Base-by-base conservation (phyloP, 2,329 filamentous ascomycete species). In the Microcyclospora tardicrescens region DNA sequence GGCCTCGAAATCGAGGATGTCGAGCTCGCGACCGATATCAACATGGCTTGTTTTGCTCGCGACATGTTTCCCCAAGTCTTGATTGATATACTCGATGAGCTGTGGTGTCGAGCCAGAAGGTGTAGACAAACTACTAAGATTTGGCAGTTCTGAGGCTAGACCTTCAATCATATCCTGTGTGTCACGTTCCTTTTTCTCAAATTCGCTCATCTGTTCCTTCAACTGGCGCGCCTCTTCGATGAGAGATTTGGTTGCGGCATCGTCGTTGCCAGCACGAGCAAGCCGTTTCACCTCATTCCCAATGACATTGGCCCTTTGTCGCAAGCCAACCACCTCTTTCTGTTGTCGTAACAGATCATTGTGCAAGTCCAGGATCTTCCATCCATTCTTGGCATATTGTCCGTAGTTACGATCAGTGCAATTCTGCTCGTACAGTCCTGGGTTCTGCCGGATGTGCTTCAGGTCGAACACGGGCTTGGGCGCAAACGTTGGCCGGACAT, bases 401-500 rank as follows among this genome's bases (percentile, higher is more conserved):
- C 59, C 69, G 64, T 95, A 95, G 60, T 95, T 95, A 50, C 91
- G 78, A 49, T 86, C 79, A 43, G 81, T 59, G 62, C 84, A 93
- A 56, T 93, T 96, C 48, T 80, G 69, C 50, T 81, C 73, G 67
- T 95, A 83, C 12, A 93, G 71, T 11, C 79, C 75, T 12, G 82
- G 76, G 61, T 93, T 83, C 55, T 85, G 74, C 41, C 87, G 86
- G 59, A 98, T 94, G 64, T 91, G 81, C 60, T 84, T 89, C 57
- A 93, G 72, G 64, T 95, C 82, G 48, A 93, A 72, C 34, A 73
- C 73, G 16, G 84, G 76, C 58, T 84, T 89, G 10, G 85, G 86
- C 11, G 84, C 86, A 37, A 73, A 79, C 2, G 81, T 69, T 4
- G 82, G 81, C 30, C 79, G 71, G 3, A 62, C 62, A 44, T 64